Evolutionary conservation across 2,329 filamentous ascomycete species (phyloP), one percentile per base, ranked within the genome.

Genomic region (Claviceps arundinis): DNA sequence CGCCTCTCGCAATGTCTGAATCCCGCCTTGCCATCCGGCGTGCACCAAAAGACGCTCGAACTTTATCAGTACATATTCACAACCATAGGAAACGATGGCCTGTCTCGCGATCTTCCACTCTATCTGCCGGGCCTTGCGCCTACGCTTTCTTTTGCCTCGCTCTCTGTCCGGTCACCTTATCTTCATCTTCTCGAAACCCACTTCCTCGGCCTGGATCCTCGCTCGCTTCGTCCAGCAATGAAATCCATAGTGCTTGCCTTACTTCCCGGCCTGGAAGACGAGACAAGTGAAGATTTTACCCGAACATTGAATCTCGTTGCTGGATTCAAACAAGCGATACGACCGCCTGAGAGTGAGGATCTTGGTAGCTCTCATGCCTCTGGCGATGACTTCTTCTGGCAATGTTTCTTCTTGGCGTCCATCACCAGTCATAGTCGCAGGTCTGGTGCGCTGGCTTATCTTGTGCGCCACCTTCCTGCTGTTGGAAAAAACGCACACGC

Each of bases 231-330:
- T 16, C 89, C 93, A 3, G 89, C 91, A 1, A 77, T 97, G 69
- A 96, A 95, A 67, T 86, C 90, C 7, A 80, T 97, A 14, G 83
- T 97, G 55, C 72, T 98, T 19, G 85, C 88, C n/a, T 73, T 98
- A 34, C 73, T 98, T 3, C 93, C 93, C 0, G 93, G 90, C 0
- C 70, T 98, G 2, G 93, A 98, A 66, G 93, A 98, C 58, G 93
- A 97, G 65, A 94, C 89, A 8, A 94, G 90, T 58, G 93, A 98
- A 64, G 94, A 98, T 64, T 98, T 97, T 65, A 91, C 97, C 56
- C 80, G 87, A 51, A 94, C 90, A 1, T 66, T 95, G 52, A 80
- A 78, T 53, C 80, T 95, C 9, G 65, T 97, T 47, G 85, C 93
- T 59, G 82, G 78, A 52, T 82, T 97, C 64, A 89, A 90, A 61